phyloP scores from a whole-genome alignment of 2,329 filamentous ascomycete genomes.

The Colletotrichum plurivorum region DNA sequence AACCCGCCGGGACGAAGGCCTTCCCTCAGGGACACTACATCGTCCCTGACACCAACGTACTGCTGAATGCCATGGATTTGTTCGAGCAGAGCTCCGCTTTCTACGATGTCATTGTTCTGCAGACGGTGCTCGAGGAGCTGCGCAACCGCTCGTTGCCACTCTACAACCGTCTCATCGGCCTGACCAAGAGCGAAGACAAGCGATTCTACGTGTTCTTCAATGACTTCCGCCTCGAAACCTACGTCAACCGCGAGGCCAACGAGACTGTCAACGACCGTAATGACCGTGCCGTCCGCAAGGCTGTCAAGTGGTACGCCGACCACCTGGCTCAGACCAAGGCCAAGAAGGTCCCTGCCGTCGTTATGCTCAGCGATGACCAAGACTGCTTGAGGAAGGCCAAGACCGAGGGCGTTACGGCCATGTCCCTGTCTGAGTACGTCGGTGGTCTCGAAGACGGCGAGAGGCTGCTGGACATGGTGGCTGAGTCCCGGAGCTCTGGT shows the following conservation, averaged over 20 bases:
- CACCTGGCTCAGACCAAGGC: slow-evolving; percentile 79
- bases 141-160: slow-evolving; percentile 93
- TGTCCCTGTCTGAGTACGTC: slow-evolving; percentile 84
- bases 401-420: slow-evolving; percentile 78
- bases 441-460: slow-evolving; percentile 86
- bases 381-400: slow-evolving; percentile 89
- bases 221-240: slow-evolving; percentile 94
- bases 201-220: slow-evolving; percentile 99
- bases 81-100: slow-evolving; percentile 94
- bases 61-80: slow-evolving; percentile 95
- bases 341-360: slow-evolving; percentile 78
- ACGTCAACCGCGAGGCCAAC: slow-evolving; percentile 79
- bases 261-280: slow-evolving; percentile 98
- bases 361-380: slow-evolving; percentile 95
- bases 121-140: slow-evolving; percentile 96
- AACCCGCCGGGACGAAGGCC: slow-evolving; percentile 84
- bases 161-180: slow-evolving; percentile 90
- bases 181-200: slow-evolving; percentile 97
- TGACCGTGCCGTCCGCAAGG: slow-evolving; percentile 88
- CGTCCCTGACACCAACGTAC: slow-evolving; percentile 94
- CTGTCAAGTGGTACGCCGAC: slow-evolving; percentile 90
- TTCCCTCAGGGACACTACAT: slow-evolving; percentile 94
- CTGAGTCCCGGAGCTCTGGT: slow-evolving; percentile 79
- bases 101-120: slow-evolving; percentile 95
- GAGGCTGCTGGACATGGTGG: slow-evolving; percentile 92